phyloP scores from a whole-genome alignment of 2,329 filamentous ascomycete genomes.

The Ophiostoma triangulosporum region DNA sequence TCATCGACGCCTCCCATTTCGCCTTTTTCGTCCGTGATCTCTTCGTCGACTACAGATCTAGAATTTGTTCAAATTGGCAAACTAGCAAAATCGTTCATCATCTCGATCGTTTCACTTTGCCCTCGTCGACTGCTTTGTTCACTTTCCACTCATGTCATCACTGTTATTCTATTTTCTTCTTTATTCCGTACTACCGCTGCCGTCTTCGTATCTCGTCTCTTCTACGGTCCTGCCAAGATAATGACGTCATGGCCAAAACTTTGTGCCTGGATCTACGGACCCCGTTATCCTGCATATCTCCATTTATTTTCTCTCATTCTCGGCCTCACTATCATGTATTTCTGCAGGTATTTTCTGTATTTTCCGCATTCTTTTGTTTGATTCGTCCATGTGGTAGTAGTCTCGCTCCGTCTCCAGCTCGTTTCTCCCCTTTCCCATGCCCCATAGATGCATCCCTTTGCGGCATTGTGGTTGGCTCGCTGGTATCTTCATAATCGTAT shows the following conservation, averaged over 20 bases:
- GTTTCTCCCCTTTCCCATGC: not conserved
- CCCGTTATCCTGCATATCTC: not conserved
- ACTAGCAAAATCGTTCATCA: not conserved
- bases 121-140: not conserved
- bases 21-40: not conserved
- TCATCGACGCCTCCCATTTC: not conserved
- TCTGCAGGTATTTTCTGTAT: no score
- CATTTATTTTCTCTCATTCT: not conserved
- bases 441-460: not conserved
- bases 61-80: not conserved
- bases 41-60: no score
- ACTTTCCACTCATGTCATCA: not conserved
- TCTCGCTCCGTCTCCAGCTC: not conserved
- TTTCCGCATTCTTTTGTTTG: not conserved
- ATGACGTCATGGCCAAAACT: not conserved
- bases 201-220: not conserved
- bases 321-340: conserved; percentile 1
- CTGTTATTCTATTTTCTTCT: not conserved
- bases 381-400: not conserved
- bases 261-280: not conserved
- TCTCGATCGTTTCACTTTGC: not conserved
- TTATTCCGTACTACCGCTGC: not conserved
- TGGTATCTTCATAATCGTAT: not conserved
- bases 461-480: not conserved
- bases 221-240: not conserved